phyloP scores from a whole-genome alignment of 495 filamentous ascomycete species.

The Talaromyces adpressus region DNA sequence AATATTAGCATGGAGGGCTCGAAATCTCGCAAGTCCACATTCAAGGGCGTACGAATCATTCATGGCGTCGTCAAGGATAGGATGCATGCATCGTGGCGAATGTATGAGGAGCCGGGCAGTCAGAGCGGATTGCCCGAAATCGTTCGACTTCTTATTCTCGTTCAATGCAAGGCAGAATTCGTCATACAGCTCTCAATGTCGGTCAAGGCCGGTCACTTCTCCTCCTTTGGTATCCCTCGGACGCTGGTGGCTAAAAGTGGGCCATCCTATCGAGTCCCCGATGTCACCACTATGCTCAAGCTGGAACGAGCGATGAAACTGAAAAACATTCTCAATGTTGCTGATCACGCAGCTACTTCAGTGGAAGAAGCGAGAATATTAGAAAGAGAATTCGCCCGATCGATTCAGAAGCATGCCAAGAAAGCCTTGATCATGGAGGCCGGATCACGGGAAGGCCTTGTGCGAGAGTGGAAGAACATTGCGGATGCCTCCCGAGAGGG shows the following conservation, averaged over 20 bases:
- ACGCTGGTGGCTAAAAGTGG: not conserved
- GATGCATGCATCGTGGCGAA: slow-evolving; percentile 4
- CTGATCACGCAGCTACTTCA: not conserved
- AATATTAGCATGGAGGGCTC: slow-evolving; percentile 5
- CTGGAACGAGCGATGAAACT: slow-evolving; percentile 2
- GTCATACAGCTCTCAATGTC: not conserved
- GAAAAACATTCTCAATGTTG: not conserved
- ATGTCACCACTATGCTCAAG: not conserved
- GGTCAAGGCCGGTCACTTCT: not conserved
- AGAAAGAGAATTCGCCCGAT: not conserved
- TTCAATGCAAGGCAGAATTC: not conserved
- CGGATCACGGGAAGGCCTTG: not conserved
- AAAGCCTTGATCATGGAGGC: slow-evolving; percentile 4
- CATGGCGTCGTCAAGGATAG: slow-evolving; percentile 3
- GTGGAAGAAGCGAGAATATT: not conserved
- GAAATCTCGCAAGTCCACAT: slow-evolving; percentile 4
- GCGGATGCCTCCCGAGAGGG: not conserved
- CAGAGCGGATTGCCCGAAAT: slow-evolving; percentile 4
- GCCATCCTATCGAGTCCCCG: not conserved
- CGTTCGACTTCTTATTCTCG: not conserved
- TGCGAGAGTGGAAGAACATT: not conserved
- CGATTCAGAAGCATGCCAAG: not conserved
- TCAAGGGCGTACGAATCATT: slow-evolving; percentile 1
- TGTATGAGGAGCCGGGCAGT: slow-evolving; percentile 1
- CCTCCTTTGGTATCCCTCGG: slow-evolving; percentile 1